phyloP scores from a whole-genome alignment of 768 basidiomycete species.

The Panus rudis region DNA sequence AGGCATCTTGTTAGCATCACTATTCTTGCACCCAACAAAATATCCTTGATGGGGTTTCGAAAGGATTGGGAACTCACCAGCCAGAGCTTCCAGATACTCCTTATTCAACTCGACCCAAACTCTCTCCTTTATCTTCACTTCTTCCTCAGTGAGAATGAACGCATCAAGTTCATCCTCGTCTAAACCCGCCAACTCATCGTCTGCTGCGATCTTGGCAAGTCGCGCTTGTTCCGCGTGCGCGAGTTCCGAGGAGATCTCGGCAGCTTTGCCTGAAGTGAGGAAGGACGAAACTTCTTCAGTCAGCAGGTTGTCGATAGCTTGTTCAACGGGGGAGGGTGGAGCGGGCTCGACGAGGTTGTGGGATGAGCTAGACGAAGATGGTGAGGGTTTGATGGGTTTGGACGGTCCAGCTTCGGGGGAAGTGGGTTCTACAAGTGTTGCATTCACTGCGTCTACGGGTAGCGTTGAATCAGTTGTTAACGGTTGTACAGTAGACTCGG shows the following conservation, averaged over 20 bases:
- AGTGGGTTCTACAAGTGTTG: not conserved
- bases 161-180: constrained; percentile 87
- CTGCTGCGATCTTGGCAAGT: constrained; percentile 38
- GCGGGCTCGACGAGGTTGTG: not conserved
- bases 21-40: constrained; percentile 5
- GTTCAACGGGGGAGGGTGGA: constrained; percentile 40
- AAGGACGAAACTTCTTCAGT: constrained; percentile 65
- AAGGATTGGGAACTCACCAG: constrained; percentile 46
- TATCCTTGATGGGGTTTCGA: not conserved
- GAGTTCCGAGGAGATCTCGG: constrained; percentile 52
- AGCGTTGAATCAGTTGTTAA: too few species aligned
- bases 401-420: not conserved
- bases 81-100: constrained; percentile 84
- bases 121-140: constrained; percentile 80
- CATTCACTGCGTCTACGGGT: too few species aligned
- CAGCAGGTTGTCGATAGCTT: constrained; percentile 54
- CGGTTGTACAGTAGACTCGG: too few species aligned
- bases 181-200: constrained; percentile 65
- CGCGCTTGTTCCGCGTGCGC: constrained; percentile 62
- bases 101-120: constrained; percentile 93
- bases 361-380: not conserved
- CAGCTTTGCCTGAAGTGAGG: constrained; percentile 54
- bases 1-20: not conserved
- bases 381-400: constrained; percentile 1
- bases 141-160: constrained; percentile 71